Base-by-base conservation (phyloP, 257 asterid genomes). In the Haberlea rhodopensis region DNA sequence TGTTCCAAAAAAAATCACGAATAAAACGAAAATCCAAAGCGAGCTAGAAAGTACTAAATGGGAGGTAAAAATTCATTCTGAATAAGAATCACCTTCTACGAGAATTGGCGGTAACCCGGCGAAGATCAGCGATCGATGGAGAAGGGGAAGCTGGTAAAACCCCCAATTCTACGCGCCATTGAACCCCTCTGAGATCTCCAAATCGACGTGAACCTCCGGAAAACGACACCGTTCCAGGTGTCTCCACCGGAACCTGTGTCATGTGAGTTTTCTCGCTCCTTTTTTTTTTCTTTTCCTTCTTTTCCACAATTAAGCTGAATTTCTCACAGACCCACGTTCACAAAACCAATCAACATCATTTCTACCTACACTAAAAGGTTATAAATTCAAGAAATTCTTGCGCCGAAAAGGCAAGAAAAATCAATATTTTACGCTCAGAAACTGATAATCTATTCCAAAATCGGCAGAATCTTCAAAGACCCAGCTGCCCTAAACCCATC, bases 151-250 rank as follows among this genome's bases (percentile, higher is more conserved):
- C 70, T n/a, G 98, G 95, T 65, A 92, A 81, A 81, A 90, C 84
- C 60, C 96, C 99, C 90, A 94, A 84, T 80, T 84, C 86, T 54
- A 90, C 76, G 57, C 99, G 96, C 99, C 99, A 94, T 82, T 66
- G 85, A 10, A 90, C 87, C 58, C 99, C 90, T 90, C 99, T 80
- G 9, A 94, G 90, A 76, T 81, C 81, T 48, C 76, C 76, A 73
- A 82, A 85, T 31, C 81, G 75, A 63, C 78, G 78, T 6, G 82
- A 75, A 57, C n/a, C 63, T 28, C 48, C 73, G 43, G 76, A 48
- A 46, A 62, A 45, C 59, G 82, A 75, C 32, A 63, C 43, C 66
- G 80, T 65, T 65, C 76, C 87, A 25, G 66, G 32, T 43, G 61
- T 45, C 57, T 66, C 71, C 6, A 59, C 28, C 16, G 66, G 46